Evolutionary conservation across 148 eudicot genomes (phyloP), one percentile per base, ranked within the genome.

Genomic region (Hydrangea macrophylla): DNA sequence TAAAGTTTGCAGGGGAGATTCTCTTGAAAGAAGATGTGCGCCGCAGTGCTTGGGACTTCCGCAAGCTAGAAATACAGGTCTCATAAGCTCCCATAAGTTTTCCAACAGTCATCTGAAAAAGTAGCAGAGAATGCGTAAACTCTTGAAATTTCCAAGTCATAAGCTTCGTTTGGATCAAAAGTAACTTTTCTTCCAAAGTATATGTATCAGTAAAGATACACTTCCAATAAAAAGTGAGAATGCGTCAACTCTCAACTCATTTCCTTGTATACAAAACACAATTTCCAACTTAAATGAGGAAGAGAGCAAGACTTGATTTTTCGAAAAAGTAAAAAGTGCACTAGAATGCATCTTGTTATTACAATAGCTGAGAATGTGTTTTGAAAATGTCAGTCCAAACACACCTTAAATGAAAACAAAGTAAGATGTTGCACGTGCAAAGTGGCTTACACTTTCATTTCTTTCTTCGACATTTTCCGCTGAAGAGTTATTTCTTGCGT

Each of bases 1-100:
- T 89, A 70, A 85, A 95, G 76, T 91, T 95, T 55, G 78, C 96
- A 26, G 99, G 99, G 72, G 85, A 72, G 62, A 91, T 85, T 78
- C 69, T 86, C 31, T 76, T 77, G 51, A 95, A 58, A 64, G 97
- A 89, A 64, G 63, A 57, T 55, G 50, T 76, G 37, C 93, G 87
- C 6, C 96, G 79, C n/a, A 51, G 75, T 62, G 83, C 64, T 75
- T 91, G 92, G 55, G 92, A 6, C 76, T 75, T 84, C 67, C 93
- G 76, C 65, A 95, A 76, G 72, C 63, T 44, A 64, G 77, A 36
- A 75, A 84, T 82, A 73, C 99, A 95, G 55, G 70, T 67, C 80
- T 84, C 87, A 68, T 95, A 91, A 53, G 84, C 78, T 71, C 75
- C 74, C 83, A 84, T 84, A 57, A 95, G 90, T 58, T 78, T 80